These are phyloP conservation scores for Pichia nanzhaoensis DNA, from an alignment of 805 yeast species.

Conservation along the genomic window DNA sequence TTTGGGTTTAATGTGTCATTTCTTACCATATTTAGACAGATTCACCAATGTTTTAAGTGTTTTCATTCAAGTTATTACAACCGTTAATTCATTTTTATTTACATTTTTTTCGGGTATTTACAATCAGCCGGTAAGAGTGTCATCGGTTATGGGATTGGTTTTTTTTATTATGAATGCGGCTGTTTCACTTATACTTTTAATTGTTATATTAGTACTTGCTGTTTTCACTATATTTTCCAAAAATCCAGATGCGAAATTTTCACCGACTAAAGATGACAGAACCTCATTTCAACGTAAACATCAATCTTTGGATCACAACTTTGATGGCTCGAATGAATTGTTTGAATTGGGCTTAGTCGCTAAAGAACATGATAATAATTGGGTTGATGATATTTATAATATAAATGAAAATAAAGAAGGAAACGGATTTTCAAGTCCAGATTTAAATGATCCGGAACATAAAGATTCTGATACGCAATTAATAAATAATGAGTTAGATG, in stretches of 20 bases:
- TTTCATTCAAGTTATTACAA: slow-evolving; percentile 61
- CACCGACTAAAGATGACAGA: slow-evolving; percentile 88
- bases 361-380: slow-evolving; percentile 65
- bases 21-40: slow-evolving; percentile 72
- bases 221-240: slow-evolving; percentile 60
- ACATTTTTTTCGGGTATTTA: slow-evolving; percentile 80
- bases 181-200: slow-evolving; percentile 65
- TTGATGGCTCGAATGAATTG: slow-evolving; percentile 37
- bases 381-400: slow-evolving; percentile 63
- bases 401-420: slow-evolving; percentile 30
- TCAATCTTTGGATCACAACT: slow-evolving; percentile 4
- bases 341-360: slow-evolving; percentile 78
- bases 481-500: not conserved
- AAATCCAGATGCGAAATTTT: slow-evolving; percentile 84
- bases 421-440: not conserved
- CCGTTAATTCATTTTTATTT: slow-evolving; percentile 77
- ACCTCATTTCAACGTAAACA: slow-evolving; percentile 65
- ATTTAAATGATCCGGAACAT: not conserved
- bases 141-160: slow-evolving; percentile 86
- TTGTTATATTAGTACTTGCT: slow-evolving; percentile 63
- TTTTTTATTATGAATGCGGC: slow-evolving; percentile 88
- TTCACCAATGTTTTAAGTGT: slow-evolving; percentile 76
- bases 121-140: slow-evolving; percentile 71
- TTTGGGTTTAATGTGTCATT: slow-evolving; percentile 54
- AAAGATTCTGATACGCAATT: not conserved